These are phyloP conservation scores for Chimonanthus salicifolius DNA, from an alignment of 164 flowering plant genomes.

Conservation along the genomic window DNA sequence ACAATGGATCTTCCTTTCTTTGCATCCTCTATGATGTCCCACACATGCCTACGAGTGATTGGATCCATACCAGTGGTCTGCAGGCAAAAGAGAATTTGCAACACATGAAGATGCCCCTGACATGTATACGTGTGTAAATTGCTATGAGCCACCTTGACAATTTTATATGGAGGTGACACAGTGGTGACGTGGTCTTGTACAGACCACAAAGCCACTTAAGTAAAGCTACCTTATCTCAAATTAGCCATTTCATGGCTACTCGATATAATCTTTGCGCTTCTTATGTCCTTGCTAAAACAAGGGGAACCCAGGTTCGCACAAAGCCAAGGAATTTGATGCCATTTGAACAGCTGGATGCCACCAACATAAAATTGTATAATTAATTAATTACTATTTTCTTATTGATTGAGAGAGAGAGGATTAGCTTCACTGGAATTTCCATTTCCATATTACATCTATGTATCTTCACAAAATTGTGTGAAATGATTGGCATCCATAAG, in stretches of 20 bases:
- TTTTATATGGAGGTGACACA: background rate
- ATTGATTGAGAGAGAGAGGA: background rate
- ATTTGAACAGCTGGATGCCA: background rate
- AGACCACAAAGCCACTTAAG: no score
- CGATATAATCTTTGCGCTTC: background rate
- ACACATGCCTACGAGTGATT: slow-evolving; percentile 86
- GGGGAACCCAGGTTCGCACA: background rate
- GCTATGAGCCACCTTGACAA: background rate
- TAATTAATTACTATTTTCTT: background rate
- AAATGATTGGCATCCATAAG: background rate
- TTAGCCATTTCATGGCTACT: background rate
- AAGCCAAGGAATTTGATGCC: background rate
- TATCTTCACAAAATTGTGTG: background rate
- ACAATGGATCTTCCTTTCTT: slow-evolving; percentile 85
- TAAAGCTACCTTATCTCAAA: no score
- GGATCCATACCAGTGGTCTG: slow-evolving; percentile 99
- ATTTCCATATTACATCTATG: background rate
- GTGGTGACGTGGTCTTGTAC: background rate
- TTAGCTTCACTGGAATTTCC: background rate
- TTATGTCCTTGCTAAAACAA: background rate
- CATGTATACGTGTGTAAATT: background rate
- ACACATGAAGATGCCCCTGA: background rate
- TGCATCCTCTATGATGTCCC: slow-evolving; percentile 94
- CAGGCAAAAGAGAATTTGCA: slow-evolving; percentile 2
- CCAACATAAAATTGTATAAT: background rate